Evolutionary conservation across 805 yeast species (phyloP), one percentile per base, ranked within the genome.

Genomic region (Zygosaccharomyces pseudorouxii): DNA sequence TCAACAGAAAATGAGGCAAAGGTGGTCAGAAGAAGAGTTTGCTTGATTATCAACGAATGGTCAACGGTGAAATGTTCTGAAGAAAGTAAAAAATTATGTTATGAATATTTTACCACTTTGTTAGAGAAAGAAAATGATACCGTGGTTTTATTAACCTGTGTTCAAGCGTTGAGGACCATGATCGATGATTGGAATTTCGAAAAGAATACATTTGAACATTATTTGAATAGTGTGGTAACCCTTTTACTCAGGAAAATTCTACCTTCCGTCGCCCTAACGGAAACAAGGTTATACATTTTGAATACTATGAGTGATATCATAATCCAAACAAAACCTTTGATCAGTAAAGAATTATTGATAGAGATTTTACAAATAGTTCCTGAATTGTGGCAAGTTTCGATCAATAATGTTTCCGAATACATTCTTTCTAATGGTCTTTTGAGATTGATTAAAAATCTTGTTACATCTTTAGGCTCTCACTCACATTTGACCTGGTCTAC

Each of bases 171-270:
- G 18, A 76, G 81, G 50, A 74, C 79, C 25, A 73, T 86, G 42
- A 72, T 92, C 28, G 90, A 88, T 52, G 97, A 89, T 58, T 88
- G 95, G 87, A 90, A 86, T 51, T 90, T 92, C 64, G 74, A 80
- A 33, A 83, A 86, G 51, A 71, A 69, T 12, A 80, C 72, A 27
- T 88, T 93, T 58, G 68, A 77, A 53, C 88, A 92, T 1, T 89
- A 69, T 59, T 70, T 86, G 46, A 74, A 77, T 25, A 72, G 72
- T 1, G 76, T 77, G 36, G 74, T 86, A 9, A 56, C 67, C 2
- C 63, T 74, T n/a, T 61, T 82, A 11, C 63, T 89, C 23, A 57
- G 63, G 28, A 64, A 65, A 7, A 59, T 86, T 16, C 60, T 89
- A 35, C 68, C 72, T 6, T 69, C 70, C 5, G 73, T 84, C 49